These are phyloP conservation scores for Primulina eburnea DNA, from an alignment of 257 asterid species.

Conservation along the genomic window DNA sequence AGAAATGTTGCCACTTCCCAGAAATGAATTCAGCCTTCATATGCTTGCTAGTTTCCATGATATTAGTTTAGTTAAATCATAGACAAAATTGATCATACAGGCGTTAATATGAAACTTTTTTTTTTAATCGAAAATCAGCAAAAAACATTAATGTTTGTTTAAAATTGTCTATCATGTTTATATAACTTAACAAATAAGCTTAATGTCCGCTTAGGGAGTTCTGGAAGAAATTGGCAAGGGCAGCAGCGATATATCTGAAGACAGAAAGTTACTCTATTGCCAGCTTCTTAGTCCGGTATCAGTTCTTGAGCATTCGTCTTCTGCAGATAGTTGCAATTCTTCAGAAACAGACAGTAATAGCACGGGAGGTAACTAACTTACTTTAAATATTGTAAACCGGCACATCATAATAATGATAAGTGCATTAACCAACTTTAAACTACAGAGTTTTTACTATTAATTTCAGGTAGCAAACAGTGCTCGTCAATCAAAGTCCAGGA, in stretches of 20 bases:
- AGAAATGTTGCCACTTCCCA: neutral
- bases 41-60: neutral
- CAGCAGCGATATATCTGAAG: slow-evolving; percentile 29
- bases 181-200: slow-evolving; percentile 2
- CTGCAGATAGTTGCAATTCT: slow-evolving; percentile 47
- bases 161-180: neutral
- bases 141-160: slow-evolving; percentile 2
- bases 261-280: slow-evolving; percentile 38
- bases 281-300: slow-evolving; percentile 56
- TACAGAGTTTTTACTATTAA: slow-evolving; percentile 11
- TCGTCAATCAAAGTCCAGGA: slow-evolving; percentile 60
- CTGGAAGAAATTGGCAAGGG: slow-evolving; percentile 34
- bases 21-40: neutral
- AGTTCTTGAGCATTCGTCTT: slow-evolving; percentile 45
- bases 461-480: slow-evolving; percentile 62
- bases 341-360: slow-evolving; percentile 45
- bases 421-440: neutral
- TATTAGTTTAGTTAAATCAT: neutral
- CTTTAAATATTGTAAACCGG: neutral
- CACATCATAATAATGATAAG: neutral
- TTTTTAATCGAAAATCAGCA: neutral
- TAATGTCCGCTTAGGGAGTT: slow-evolving; percentile 32
- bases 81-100: neutral
- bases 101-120: neutral
- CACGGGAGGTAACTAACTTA: slow-evolving; percentile 45